A percentile compares a stretch with the other conserved stretches of the same genome.
These are phyloP conservation scores for Fusarium annulatum DNA, from an alignment of 2,329 filamentous ascomycete genomes.

Conservation along the genomic window DNA sequence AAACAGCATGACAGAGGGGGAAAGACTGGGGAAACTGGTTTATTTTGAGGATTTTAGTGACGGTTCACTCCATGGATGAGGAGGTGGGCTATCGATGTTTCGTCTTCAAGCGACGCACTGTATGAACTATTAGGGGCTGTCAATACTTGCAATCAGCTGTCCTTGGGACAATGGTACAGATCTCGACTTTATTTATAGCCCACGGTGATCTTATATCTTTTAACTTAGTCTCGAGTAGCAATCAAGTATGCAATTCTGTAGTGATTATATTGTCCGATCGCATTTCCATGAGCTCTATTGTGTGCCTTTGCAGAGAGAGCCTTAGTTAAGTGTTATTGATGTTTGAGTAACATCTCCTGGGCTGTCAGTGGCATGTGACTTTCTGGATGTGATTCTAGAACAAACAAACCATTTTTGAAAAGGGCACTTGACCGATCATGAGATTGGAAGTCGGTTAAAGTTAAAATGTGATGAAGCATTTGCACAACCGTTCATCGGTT, in stretches of 20 bases:
- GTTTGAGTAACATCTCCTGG: background rate
- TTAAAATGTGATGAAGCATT: background rate
- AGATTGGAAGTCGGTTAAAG: background rate
- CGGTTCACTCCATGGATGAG: background rate
- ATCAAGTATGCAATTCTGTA: no score
- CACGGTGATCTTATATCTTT: background rate
- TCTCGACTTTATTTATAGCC: background rate
- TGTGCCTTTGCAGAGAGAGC: background rate
- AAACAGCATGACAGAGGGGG: conserved; percentile 1
- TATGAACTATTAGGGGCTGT: background rate
- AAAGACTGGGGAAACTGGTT: conserved; percentile 17
- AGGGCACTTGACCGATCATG: background rate
- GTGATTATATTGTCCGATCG: background rate
- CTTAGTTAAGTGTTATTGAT: background rate
- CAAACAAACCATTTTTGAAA: no score
- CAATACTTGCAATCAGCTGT: background rate
- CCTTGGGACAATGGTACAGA: background rate
- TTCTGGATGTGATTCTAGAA: background rate
- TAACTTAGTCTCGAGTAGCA: no score
- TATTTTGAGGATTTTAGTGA: conserved; percentile 15
- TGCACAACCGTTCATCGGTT: conserved; percentile 9
- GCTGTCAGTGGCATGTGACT: background rate
- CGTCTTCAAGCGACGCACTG: conserved; percentile 21
- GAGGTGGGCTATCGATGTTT: background rate
- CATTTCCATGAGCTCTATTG: background rate